Evolutionary conservation across 2,329 filamentous ascomycete genomes (phyloP).

Genomic region (Colletotrichum simmondsii): DNA sequence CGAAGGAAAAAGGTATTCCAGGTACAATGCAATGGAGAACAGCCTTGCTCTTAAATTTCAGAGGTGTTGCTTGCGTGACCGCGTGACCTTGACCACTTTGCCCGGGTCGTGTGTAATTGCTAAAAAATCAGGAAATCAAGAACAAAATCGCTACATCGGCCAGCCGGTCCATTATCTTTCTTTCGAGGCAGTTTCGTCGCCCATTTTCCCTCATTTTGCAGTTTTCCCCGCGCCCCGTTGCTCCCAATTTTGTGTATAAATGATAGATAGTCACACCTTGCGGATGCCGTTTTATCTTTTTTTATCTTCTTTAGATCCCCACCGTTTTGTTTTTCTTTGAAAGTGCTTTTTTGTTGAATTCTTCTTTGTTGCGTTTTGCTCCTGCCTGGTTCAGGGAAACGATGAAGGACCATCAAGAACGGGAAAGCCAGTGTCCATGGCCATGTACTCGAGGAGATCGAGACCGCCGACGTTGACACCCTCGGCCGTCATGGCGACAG

Average conservation of each 20-base stretch:
- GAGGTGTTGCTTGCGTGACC: no score
- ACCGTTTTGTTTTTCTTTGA: not conserved
- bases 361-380: not conserved
- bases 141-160: not conserved
- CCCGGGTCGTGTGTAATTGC: not conserved
- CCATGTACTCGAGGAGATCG: constrained; percentile 76
- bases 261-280: not conserved
- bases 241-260: not conserved
- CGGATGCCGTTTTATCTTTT: not conserved
- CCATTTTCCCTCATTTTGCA: not conserved
- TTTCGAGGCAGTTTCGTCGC: no score
- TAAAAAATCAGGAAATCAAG: no score
- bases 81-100: not conserved
- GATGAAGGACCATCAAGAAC: constrained; percentile 35
- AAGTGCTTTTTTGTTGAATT: not conserved
- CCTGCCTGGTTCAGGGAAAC: constrained; percentile 26
- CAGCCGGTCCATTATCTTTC: not conserved
- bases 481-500: constrained; percentile 74
- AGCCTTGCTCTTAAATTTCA: no score
- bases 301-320: not conserved
- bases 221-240: not conserved
- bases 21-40: no score
- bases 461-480: constrained; percentile 75
- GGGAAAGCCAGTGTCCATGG: constrained; percentile 64
- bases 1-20: no score